Conservation (phyloP, 75 land plant species). For the Pinus tabuliformis region DNA sequence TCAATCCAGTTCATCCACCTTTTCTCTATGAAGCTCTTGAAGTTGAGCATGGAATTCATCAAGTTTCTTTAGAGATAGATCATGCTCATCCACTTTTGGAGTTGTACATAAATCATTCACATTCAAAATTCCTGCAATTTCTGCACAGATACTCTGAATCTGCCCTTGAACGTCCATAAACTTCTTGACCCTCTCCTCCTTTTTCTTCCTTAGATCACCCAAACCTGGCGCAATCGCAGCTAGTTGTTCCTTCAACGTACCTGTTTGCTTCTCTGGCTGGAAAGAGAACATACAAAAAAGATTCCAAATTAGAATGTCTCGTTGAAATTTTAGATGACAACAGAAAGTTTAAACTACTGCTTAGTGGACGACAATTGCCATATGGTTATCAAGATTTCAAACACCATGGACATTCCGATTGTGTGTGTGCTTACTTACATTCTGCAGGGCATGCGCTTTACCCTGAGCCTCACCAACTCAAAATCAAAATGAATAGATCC, state of each 20-base stretch:
- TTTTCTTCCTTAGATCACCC: constrained; percentile 41
- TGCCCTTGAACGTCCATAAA: constrained; percentile 47
- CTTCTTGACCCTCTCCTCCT: constrained; percentile 43
- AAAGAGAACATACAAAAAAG: background rate
- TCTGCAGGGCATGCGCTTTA: too few species aligned
- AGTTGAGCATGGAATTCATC: constrained; percentile 85
- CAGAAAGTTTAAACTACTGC: background rate
- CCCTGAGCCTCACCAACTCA: too few species aligned
- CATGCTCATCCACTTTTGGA: constrained; percentile 58
- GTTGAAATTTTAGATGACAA: background rate
- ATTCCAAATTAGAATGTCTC: background rate
- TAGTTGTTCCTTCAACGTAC: constrained; percentile 56
- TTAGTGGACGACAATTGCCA: too few species aligned
- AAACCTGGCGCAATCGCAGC: constrained; percentile 40
- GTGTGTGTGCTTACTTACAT: too few species aligned
- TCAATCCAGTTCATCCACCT: constrained; percentile 33
- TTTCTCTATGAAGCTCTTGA: constrained; percentile 89
- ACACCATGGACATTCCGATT: too few species aligned
- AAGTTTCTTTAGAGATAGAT: constrained; percentile 74
- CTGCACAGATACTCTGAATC: constrained; percentile 36
- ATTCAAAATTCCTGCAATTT: constrained; percentile 39
- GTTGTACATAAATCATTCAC: constrained; percentile 13
- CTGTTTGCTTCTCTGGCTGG: constrained; percentile 39
- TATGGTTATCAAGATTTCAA: too few species aligned
- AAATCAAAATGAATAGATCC: too few species aligned